Conservation (phyloP, 352 stramenopile species). For the Discostella stelligera region DNA sequence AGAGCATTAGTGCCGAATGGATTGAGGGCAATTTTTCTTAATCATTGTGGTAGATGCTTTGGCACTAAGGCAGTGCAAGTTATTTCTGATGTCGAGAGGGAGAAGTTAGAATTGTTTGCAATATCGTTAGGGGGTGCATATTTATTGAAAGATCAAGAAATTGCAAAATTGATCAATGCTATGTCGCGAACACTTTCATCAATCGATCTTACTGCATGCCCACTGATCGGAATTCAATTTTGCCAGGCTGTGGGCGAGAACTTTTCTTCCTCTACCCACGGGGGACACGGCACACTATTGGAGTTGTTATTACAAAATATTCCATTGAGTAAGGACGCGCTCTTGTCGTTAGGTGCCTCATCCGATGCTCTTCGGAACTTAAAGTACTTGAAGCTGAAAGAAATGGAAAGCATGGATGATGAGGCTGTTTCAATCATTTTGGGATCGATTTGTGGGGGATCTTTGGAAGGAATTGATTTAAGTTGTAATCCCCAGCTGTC, state of each 20-base stretch:
- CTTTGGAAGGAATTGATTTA: constrained; percentile 66
- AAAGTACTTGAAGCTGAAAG: constrained; percentile 65
- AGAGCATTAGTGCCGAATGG: constrained; percentile 44
- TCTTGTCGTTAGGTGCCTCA: constrained; percentile 45
- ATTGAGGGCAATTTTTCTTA: constrained; percentile 60
- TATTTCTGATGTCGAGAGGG: constrained; percentile 40
- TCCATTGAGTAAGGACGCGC: constrained; percentile 40
- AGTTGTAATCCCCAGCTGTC: constrained; percentile 65
- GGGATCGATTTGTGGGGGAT: constrained; percentile 21
- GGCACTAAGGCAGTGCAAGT: constrained; percentile 40
- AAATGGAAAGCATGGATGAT: constrained; percentile 57
- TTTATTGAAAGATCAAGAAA: constrained; percentile 67
- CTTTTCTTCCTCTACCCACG: constrained; percentile 27
- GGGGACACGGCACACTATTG: constrained; percentile 33
- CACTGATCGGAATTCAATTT: constrained; percentile 59
- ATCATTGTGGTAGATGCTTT: constrained; percentile 72
- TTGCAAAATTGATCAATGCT: constrained; percentile 51
- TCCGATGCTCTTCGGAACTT: constrained; percentile 52
- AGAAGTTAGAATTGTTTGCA: constrained; percentile 48
- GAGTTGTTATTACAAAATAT: constrained; percentile 75
- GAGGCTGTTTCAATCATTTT: constrained; percentile 58
- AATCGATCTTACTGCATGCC: constrained; percentile 69
- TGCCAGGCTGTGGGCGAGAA: constrained; percentile 45
- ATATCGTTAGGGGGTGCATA: constrained; percentile 74
- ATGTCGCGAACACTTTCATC: constrained; percentile 58